These are phyloP conservation scores for Mimosa bimucronata DNA, from an alignment of 306 rosid genomes.

Conservation along the genomic window DNA sequence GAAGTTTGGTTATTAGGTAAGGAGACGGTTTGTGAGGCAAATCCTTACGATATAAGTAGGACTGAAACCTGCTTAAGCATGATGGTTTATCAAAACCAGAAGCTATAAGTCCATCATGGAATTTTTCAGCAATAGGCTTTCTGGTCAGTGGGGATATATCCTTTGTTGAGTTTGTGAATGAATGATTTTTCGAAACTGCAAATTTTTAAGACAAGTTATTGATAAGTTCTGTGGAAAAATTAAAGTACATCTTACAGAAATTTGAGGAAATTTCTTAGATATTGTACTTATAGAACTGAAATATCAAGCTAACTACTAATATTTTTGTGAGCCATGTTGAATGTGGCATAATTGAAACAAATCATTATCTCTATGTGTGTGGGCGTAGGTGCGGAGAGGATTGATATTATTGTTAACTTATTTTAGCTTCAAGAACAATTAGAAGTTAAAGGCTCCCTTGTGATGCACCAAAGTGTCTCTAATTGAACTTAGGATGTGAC, in stretches of 20 bases:
- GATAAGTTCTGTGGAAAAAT: background rate
- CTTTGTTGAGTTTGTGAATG: background rate
- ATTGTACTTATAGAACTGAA: background rate
- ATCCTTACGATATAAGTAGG: constrained; percentile 40
- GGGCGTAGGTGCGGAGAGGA: background rate
- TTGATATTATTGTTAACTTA: background rate
- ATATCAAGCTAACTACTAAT: background rate
- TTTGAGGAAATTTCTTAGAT: background rate
- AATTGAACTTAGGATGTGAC: background rate
- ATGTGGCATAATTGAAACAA: background rate
- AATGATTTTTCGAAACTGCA: background rate
- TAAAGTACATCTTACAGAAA: background rate
- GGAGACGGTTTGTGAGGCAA: constrained; percentile 41
- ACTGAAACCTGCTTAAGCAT: constrained; percentile 54
- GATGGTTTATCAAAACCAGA: constrained; percentile 44
- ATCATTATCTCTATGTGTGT: background rate
- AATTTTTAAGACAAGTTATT: background rate
- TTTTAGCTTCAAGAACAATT: background rate
- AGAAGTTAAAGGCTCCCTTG: background rate
- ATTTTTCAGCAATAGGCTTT: constrained; percentile 27
- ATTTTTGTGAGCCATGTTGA: background rate
- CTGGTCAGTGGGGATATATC: background rate
- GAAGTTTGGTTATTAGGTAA: constrained; percentile 46
- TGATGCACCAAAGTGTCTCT: background rate
- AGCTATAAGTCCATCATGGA: constrained; percentile 43